Evolutionary conservation across 2,329 filamentous ascomycete species (phyloP).

Genomic region (Fusarium duplospermum): DNA sequence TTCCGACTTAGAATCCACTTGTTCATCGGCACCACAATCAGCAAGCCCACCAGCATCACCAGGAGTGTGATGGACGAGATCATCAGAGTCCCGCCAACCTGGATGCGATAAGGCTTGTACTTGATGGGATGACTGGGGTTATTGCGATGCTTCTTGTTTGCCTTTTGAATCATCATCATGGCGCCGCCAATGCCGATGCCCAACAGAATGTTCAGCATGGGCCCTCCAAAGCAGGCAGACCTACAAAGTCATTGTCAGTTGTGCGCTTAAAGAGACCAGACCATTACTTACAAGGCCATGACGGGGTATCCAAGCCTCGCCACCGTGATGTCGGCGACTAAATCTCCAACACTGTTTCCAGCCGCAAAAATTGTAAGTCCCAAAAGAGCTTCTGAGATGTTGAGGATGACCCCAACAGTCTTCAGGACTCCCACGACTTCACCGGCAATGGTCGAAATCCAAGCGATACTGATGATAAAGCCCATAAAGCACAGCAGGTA

Average conservation of each 20-base stretch:
- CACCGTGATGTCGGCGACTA: slow-evolving; percentile 95
- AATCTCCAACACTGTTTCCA: slow-evolving; percentile 92
- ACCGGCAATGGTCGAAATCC: slow-evolving; percentile 95
- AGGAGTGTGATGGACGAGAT: slow-evolving; percentile 88
- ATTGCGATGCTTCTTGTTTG: slow-evolving; percentile 72
- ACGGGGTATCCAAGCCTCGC: slow-evolving; percentile 94
- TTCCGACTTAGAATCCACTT: slow-evolving; percentile 85
- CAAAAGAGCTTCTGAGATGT: slow-evolving; percentile 94
- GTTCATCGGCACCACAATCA: slow-evolving; percentile 86
- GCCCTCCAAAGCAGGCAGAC: slow-evolving; percentile 96
- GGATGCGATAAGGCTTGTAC: slow-evolving; percentile 84
- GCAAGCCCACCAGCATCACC: slow-evolving; percentile 79
- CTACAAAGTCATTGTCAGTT: slow-evolving; percentile 48
- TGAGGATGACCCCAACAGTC: slow-evolving; percentile 88
- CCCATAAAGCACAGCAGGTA: slow-evolving; percentile 87
- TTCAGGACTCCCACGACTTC: slow-evolving; percentile 97
- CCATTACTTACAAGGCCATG: slow-evolving; percentile 78
- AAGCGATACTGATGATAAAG: slow-evolving; percentile 90
- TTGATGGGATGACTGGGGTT: slow-evolving; percentile 73
- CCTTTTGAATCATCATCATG: slow-evolving; percentile 83
- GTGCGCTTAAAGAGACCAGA: background rate
- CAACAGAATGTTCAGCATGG: slow-evolving; percentile 96
- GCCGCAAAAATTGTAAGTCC: slow-evolving; percentile 97
- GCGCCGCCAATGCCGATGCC: slow-evolving; percentile 92
- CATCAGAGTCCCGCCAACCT: slow-evolving; percentile 85